Evolutionary conservation across 768 basidiomycete species (phyloP).

Genomic region (Rhizopogon vulgaris): DNA sequence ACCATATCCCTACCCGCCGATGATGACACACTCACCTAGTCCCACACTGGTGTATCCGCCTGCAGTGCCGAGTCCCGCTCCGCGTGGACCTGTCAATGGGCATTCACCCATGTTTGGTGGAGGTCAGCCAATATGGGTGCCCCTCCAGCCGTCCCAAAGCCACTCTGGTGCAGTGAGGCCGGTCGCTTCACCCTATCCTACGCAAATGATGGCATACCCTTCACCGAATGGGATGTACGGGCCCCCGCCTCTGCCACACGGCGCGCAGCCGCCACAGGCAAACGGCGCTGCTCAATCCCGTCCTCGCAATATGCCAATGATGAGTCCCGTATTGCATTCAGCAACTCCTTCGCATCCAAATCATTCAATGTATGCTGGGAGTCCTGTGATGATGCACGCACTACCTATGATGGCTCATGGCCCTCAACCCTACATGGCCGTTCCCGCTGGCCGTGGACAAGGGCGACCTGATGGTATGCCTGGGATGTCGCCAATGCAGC

Average conservation of each 20-base stretch:
- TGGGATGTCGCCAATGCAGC: slow-evolving; percentile 32
- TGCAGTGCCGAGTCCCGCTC: slow-evolving; percentile 58
- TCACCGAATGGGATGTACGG: slow-evolving; percentile 47
- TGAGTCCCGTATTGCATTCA: slow-evolving; percentile 70
- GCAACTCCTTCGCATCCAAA: slow-evolving; percentile 35
- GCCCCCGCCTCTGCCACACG: slow-evolving; percentile 34
- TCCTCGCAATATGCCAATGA: slow-evolving; percentile 50
- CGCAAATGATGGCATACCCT: slow-evolving; percentile 62
- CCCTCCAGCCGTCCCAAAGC: slow-evolving; percentile 40
- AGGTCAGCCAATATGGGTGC: slow-evolving; percentile 58
- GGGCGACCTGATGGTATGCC: slow-evolving; percentile 43
- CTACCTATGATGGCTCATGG: slow-evolving; percentile 33
- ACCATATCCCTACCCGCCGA: slow-evolving; percentile 54
- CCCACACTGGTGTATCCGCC: slow-evolving; percentile 64
- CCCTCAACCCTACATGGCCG: slow-evolving; percentile 34
- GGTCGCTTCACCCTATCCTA: slow-evolving; percentile 52
- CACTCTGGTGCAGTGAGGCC: slow-evolving; percentile 50
- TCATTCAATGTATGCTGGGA: slow-evolving; percentile 54
- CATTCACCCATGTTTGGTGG: slow-evolving; percentile 49
- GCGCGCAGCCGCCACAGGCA: slow-evolving; percentile 30
- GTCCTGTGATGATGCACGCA: slow-evolving; percentile 62
- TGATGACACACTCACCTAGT: slow-evolving; percentile 67
- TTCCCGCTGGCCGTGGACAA: slow-evolving; percentile 47
- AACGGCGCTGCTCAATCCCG: slow-evolving; percentile 30
- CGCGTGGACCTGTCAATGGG: slow-evolving; percentile 59